Evolutionary conservation across 345 rosid species (phyloP), one percentile per base, ranked within the genome.

Genomic region (Salix arbutifolia): DNA sequence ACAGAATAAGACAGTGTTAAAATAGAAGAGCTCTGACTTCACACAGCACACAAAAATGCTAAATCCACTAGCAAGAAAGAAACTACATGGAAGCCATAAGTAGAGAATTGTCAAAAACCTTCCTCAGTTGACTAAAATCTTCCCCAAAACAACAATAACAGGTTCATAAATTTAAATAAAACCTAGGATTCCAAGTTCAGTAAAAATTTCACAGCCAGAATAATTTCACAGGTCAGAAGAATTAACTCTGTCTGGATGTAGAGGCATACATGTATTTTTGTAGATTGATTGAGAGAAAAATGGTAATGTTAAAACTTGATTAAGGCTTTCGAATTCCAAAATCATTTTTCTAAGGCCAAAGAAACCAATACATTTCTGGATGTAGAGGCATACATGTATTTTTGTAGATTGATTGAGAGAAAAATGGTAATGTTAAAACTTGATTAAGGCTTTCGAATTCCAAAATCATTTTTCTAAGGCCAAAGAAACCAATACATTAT

Each of bases 401-500:
- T 70, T 72, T 69, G 73, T 69, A 53, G 56, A 71, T 68, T 30
- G 69, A 69, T 37, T 28, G 62, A 42, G 11, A 52, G 61, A 75
- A 50, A 81, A 31, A 21, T 14, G 4, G 48, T 26, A 62, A 65
- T 60, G 35, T 67, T 69, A 74, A 74, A 70, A 50, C 40, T 58
- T 21, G 42, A 2, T 40, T 7, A 30, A 56, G 67, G 58, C 31
- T 48, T 52, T 79, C 58, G 60, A 74, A 40, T 53, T 64, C 70
- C 71, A 68, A 79, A 80, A 65, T 46, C 73, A 70, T 52, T 65
- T 67, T 69, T 79, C 79, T 78, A 44, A 79, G 70, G 23, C 70
- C 74, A 62, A 74, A 33, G 66, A 74, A 44, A 46, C 10, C 65
- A 33, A 69, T 31, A 69, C 19, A 69, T 71, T 70, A 65, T 31